Evolutionary conservation across 805 yeast species (phyloP), one percentile per base, ranked within the genome.

Genomic region (Myxozyma udenii): DNA sequence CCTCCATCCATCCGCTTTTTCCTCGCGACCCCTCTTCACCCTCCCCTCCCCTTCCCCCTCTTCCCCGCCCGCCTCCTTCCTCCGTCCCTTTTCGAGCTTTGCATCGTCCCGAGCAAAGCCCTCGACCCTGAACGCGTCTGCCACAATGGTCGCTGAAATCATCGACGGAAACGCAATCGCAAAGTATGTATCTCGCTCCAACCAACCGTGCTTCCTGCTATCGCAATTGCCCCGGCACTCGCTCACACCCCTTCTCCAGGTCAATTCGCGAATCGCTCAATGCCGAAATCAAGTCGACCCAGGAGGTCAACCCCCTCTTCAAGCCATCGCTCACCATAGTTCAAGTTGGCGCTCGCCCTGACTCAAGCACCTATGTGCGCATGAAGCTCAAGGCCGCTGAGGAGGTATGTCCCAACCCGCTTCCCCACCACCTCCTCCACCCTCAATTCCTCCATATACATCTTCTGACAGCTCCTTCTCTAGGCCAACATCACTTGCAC

Each of bases 311-410:
- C 57, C 71, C 79, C 5, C 61, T 66, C n/a, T 87, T 87, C 72
- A 72, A 76, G 55, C 97, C 98, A 6, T 76, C 78, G 48, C 74
- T 91, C 62, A 83, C 87, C 36, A 89, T 91, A 61, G 75, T 91
- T 54, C 98, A 91, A 71, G 95, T 91, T 30, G 97, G 98, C 39
- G 76, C 74, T 46, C 78, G 97, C 57, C 91, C 91, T 26, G 98
- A 91, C 67, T 87, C 96, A 2, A 78, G 87, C 12, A 87, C 96
- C 9, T 91, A 91, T 71, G 97, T 91, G 48, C 80, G 84, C 57
- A 87, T 90, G 84, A 91, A 91, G 71, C 75, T 87, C 60, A 89
- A 86, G 73, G 95, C 96, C 12, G 95, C 96, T 30, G 73, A 78
- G 43, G 90, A 87, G 54, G 62, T 57, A 42, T 7, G 48, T 23